Evolutionary conservation across 164 flowering plant genomes (phyloP).

Genomic region (Stephania cephalantha): DNA sequence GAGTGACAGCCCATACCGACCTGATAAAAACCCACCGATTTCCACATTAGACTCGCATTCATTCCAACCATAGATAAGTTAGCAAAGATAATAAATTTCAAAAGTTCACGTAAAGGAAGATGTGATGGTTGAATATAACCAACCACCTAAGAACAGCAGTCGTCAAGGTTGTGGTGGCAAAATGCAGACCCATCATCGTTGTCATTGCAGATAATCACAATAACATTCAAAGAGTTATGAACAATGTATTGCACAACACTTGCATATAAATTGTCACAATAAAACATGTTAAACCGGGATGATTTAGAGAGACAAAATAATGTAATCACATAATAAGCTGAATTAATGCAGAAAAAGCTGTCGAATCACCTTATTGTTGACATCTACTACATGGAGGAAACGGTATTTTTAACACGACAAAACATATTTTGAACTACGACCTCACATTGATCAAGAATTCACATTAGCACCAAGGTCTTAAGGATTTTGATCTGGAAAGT

Average conservation of each 20-base stretch:
- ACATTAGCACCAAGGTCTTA: too few relatives aligned
- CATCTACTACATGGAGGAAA: not conserved
- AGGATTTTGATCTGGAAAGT: too few relatives aligned
- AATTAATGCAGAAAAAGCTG: not conserved
- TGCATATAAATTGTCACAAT: not conserved
- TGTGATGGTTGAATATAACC: conserved; percentile 71
- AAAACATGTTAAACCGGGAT: not conserved
- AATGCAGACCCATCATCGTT: conserved; percentile 89
- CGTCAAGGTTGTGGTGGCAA: conserved; percentile 74
- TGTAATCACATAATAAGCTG: not conserved
- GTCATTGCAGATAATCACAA: conserved; percentile 55
- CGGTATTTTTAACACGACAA: not conserved
- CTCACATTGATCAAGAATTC: too few relatives aligned
- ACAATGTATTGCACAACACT: not conserved
- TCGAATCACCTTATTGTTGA: not conserved
- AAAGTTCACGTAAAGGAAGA: conserved; percentile 61
- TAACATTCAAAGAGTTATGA: not conserved
- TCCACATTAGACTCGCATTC: conserved; percentile 18
- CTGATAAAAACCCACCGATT: conserved; percentile 87
- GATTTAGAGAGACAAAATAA: not conserved
- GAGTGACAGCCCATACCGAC: conserved; percentile 9
- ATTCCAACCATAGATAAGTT: conserved; percentile 35
- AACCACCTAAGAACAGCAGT: conserved; percentile 59
- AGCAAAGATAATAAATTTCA: conserved; percentile 74
- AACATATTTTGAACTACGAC: not conserved